Evolutionary conservation across 2,329 filamentous ascomycete genomes (phyloP).

Genomic region (Alternaria burnsii): DNA sequence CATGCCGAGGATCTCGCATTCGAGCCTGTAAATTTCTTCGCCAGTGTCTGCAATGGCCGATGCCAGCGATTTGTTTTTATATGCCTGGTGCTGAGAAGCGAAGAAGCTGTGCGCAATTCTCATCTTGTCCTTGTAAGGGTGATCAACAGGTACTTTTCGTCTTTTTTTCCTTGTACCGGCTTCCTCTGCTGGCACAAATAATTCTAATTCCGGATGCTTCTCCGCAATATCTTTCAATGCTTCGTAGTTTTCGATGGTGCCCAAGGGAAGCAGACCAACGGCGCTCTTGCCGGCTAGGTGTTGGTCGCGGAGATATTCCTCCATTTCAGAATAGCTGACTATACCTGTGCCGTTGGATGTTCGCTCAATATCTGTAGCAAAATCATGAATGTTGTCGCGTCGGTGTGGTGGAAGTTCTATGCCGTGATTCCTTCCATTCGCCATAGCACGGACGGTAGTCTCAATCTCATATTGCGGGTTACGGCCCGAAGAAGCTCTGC

Average conservation of each 20-base stretch:
- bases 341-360: constrained; percentile 31
- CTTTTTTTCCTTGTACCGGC: not conserved
- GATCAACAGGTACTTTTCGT: constrained; percentile 3
- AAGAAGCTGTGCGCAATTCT: not conserved
- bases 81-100: too few species aligned
- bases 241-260: constrained; percentile 18
- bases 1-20: constrained; percentile 36
- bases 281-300: constrained; percentile 30
- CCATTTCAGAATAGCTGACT: constrained; percentile 14
- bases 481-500: constrained; percentile 28
- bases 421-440: constrained; percentile 29
- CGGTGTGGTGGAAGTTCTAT: constrained; percentile 39
- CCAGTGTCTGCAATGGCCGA: constrained; percentile 35
- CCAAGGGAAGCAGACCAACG: constrained; percentile 26
- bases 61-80: constrained; percentile 11
- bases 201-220: constrained; percentile 25
- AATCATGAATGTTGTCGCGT: constrained; percentile 33
- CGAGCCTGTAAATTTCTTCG: constrained; percentile 39
- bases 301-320: constrained; percentile 33
- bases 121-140: constrained; percentile 17
- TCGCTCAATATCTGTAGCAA: constrained; percentile 37
- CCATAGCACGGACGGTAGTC: constrained; percentile 35
- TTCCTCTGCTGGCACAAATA: constrained; percentile 3
- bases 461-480: constrained; percentile 44
- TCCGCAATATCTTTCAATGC: constrained; percentile 11